Conservation (phyloP, 345 rosid species). For the Citrus reticulata region DNA sequence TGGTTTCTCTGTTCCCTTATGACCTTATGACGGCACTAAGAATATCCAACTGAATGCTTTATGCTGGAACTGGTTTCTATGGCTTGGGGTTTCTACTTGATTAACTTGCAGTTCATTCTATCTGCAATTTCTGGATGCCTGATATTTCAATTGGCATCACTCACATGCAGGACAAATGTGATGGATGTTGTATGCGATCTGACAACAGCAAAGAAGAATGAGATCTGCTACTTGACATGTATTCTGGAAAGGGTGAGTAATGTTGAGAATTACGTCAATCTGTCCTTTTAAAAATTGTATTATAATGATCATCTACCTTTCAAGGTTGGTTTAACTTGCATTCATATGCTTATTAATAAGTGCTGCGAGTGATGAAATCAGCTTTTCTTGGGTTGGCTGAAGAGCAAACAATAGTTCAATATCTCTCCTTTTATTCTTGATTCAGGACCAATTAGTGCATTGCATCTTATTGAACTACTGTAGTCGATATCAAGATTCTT, state of each 20-base stretch:
- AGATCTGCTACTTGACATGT: slow-evolving; percentile 47
- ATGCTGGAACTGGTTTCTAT: background rate
- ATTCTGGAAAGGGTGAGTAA: slow-evolving; percentile 52
- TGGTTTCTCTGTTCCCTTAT: background rate
- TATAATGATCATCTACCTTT: background rate
- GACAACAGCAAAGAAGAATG: slow-evolving; percentile 48
- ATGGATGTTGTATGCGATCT: slow-evolving; percentile 45
- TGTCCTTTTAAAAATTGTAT: background rate
- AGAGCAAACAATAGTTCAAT: background rate
- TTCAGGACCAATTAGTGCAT: background rate
- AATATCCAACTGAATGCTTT: background rate
- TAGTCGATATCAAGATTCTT: background rate
- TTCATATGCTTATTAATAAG: background rate
- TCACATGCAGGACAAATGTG: slow-evolving; percentile 55
- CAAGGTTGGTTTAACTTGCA: background rate
- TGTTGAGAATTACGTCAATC: background rate
- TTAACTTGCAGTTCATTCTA: background rate
- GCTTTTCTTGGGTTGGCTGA: background rate
- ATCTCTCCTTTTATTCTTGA: background rate
- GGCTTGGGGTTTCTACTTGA: background rate
- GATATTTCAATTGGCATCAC: slow-evolving; percentile 9
- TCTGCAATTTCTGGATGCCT: background rate
- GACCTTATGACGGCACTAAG: background rate
- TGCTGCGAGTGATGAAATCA: background rate
- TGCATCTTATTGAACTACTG: background rate